Evolutionary conservation across 1,139 yeast genomes (phyloP), one percentile per base, ranked within the genome.

Genomic region (Taiozyma sp.): DNA sequence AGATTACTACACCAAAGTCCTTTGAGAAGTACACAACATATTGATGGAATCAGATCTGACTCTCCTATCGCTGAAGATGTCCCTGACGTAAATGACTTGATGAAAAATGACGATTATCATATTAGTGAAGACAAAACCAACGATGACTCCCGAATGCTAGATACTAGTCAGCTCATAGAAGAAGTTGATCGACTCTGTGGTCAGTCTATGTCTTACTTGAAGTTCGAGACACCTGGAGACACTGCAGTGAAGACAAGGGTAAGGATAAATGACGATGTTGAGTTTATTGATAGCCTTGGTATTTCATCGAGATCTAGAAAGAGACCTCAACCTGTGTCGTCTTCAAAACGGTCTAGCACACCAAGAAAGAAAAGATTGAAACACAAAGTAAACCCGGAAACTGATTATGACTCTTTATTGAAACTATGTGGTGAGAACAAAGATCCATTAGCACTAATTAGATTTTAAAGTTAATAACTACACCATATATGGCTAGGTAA

Each of bases 401-500:
- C 40, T 2, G 44, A 47, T 13, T 54, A 56, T 37, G 32, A 28
- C 2, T 50, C 52, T 26, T 47, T 54, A 19, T 30, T 49, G 29
- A 32, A 40, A 34, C 44, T 52, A 8, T 55, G 58, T 45, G 54
- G 56, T 6, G 39, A 47, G 19, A 56, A 48, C 3, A 53, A 46
- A 29, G 62, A 60, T 48, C 63, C 63, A 14, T 29, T 60, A 21
- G 48, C 56, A 37, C 42, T 58, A 11, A 42, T 58, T 14, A 28
- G 11, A 43, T 43, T 9, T 8, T 30, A 16, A 21, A 35, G 6
- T 19, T 13, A 13, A 30, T 4, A 13, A 30, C 28, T 39, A 19
- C 29, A 24, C 11, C 13, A 13, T 4, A 13, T 4, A 40, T 24
- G 14, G 28, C 29, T 14, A 40, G 6, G 29, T 22, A 3, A 22